Conservation (phyloP, 306 rosid genomes). For the Hylodesmum podocarpum region DNA sequence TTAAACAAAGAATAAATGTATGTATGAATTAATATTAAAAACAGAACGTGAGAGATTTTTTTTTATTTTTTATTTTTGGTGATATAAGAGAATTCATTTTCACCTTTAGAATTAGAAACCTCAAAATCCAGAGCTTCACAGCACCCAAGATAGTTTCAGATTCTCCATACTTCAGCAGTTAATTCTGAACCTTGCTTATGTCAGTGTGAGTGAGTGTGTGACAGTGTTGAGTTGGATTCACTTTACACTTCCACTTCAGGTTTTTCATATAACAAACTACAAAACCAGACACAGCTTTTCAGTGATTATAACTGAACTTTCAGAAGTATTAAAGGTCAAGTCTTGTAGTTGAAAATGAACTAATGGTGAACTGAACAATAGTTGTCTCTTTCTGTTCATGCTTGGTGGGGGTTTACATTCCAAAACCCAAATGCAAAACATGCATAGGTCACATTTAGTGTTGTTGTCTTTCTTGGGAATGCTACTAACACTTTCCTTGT, state of each 20-base stretch:
- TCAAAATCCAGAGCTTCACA: constrained; percentile 41
- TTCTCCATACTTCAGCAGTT: constrained; percentile 38
- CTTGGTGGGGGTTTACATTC: constrained; percentile 29
- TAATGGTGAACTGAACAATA: constrained; percentile 33
- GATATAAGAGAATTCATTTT: too few relatives aligned
- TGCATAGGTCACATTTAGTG: constrained; percentile 37
- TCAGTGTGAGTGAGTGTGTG: constrained; percentile 21
- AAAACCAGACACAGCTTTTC: constrained; percentile 26
- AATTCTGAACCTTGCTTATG: constrained; percentile 33
- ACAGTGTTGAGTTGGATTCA: constrained; percentile 30
- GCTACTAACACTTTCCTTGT: constrained; percentile 39
- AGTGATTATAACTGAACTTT: background rate
- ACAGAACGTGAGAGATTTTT: too few relatives aligned
- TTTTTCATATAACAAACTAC: constrained; percentile 4
- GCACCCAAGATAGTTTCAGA: constrained; percentile 42
- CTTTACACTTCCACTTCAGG: constrained; percentile 26
- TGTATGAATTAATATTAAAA: too few relatives aligned
- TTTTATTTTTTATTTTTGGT: too few relatives aligned
- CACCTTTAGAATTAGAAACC: constrained; percentile 5
- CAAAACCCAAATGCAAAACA: constrained; percentile 52
- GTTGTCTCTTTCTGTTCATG: constrained; percentile 22
- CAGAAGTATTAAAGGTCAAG: constrained; percentile 7
- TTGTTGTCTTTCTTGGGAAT: constrained; percentile 49
- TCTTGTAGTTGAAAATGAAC: constrained; percentile 31
- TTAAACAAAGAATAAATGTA: too few relatives aligned